Conservation (phyloP, 1,284 basidiomycete species). For the Sanguinoderma infundibulare region DNA sequence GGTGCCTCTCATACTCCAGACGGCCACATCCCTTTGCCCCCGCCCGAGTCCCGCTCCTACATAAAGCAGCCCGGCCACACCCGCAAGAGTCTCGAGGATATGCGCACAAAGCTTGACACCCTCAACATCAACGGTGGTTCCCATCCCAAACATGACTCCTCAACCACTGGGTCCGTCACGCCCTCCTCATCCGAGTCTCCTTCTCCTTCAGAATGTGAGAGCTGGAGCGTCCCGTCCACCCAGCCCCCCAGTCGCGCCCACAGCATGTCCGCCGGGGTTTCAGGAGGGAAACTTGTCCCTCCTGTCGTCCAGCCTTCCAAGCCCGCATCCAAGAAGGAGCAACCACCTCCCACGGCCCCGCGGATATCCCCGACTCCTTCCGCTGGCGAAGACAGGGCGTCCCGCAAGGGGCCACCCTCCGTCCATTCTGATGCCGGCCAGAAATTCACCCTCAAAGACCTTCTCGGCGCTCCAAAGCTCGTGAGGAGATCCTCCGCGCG, state of each 20-base stretch:
- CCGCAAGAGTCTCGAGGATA: conserved; percentile 45
- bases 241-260: conserved; percentile 51
- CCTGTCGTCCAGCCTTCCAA: conserved; percentile 27
- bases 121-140: conserved; percentile 28
- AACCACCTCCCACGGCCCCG: conserved; percentile 30
- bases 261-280: conserved; percentile 58
- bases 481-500: conserved; percentile 72
- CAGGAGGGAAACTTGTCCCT: conserved; percentile 47
- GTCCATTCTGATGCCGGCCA: conserved; percentile 65
- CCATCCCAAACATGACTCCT: conserved; percentile 33
- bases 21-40: conserved; percentile 53
- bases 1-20: conserved; percentile 20
- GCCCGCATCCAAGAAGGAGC: conserved; percentile 31
- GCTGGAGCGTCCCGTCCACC: conserved; percentile 65
- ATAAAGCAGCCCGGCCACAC: conserved; percentile 63
- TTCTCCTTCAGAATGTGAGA: conserved; percentile 61
- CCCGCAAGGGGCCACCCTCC: conserved; percentile 38
- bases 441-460: conserved; percentile 86
- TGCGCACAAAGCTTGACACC: conserved; percentile 20
- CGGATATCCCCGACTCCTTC: conserved; percentile 36
- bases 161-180: conserved; percentile 42
- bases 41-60: conserved; percentile 53
- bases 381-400: conserved; percentile 28
- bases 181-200: conserved; percentile 46
- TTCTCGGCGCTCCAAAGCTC: conserved; percentile 73